Evolutionary conservation across 176 grass and related monocot genomes (phyloP).

Genomic region (Pontederia crassipes): DNA sequence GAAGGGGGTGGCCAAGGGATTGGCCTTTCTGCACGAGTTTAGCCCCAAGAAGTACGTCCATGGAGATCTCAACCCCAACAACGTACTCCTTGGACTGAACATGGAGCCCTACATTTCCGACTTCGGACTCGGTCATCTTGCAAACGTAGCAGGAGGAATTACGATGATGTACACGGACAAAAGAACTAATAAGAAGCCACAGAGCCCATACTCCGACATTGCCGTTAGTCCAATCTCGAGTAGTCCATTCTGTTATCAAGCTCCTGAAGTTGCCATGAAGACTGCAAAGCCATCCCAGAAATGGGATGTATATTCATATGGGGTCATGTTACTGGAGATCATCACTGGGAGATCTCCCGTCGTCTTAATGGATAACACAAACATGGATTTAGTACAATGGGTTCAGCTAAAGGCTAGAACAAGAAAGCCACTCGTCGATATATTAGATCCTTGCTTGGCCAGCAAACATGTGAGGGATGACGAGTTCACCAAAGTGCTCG

Average conservation of each 20-base stretch:
- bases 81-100: background rate
- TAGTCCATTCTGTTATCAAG: background rate
- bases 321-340: slow-evolving; percentile 1
- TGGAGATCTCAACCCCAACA: slow-evolving; percentile 1
- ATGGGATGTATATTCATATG: slow-evolving; percentile 8
- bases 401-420: background rate
- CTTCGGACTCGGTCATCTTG: slow-evolving; percentile 2
- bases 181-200: background rate
- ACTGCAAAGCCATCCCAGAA: background rate
- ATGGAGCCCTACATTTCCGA: slow-evolving; percentile 4
- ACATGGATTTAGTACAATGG: slow-evolving; percentile 6
- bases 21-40: slow-evolving; percentile 7
- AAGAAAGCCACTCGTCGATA: background rate
- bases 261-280: background rate
- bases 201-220: slow-evolving; percentile 1
- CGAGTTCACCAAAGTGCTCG: background rate
- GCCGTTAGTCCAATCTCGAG: slow-evolving; percentile 3
- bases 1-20: slow-evolving; percentile 5
- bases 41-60: slow-evolving; percentile 12
- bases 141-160: background rate
- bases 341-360: background rate
- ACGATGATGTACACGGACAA: background rate
- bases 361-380: background rate
- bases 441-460: background rate
- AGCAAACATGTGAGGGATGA: background rate